These are phyloP conservation scores for Mortierella sp. DNA, from an alignment of 371 early-diverging fungal genomes.

Conservation along the genomic window DNA sequence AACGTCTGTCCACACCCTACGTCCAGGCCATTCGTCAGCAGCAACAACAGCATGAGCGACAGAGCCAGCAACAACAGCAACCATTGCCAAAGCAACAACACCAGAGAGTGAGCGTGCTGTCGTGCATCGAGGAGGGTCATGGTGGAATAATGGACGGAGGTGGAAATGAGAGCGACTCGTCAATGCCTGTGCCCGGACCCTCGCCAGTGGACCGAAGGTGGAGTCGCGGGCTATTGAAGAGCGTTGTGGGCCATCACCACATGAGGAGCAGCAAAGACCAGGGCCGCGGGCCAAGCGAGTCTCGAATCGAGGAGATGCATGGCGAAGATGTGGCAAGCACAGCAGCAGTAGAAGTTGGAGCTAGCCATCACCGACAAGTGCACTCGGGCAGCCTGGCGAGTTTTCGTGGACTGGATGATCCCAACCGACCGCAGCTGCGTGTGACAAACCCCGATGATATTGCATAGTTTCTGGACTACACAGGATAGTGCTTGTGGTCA, in stretches of 20 bases:
- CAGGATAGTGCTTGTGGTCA: not conserved
- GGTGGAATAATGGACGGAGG: not conserved
- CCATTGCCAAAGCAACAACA: not conserved
- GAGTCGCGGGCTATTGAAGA: constrained; percentile 24
- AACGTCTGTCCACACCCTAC: constrained; percentile 28
- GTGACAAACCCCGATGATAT: constrained; percentile 42
- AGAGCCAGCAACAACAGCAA: too few species aligned
- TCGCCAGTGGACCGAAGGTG: constrained; percentile 18
- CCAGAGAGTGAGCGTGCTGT: not conserved
- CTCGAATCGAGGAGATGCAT: not conserved
- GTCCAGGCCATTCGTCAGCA: constrained; percentile 42
- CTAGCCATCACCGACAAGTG: constrained; percentile 19
- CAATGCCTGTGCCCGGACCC: constrained; percentile 9
- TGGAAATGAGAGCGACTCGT: constrained; percentile 4
- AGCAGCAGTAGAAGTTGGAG: not conserved
- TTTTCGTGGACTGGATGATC: constrained; percentile 29
- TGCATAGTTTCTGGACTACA: not conserved
- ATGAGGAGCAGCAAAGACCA: not conserved
- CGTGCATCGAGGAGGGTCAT: constrained; percentile 9
- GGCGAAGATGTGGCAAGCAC: not conserved
- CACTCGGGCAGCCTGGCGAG: constrained; percentile 43
- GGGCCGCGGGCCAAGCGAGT: not conserved
- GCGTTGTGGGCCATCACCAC: constrained; percentile 1
- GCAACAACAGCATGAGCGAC: constrained; percentile 15
- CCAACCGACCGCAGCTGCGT: constrained; percentile 17